These are phyloP conservation scores for Geum urbanum DNA, from an alignment of 306 rosid genomes.

Conservation along the genomic window DNA sequence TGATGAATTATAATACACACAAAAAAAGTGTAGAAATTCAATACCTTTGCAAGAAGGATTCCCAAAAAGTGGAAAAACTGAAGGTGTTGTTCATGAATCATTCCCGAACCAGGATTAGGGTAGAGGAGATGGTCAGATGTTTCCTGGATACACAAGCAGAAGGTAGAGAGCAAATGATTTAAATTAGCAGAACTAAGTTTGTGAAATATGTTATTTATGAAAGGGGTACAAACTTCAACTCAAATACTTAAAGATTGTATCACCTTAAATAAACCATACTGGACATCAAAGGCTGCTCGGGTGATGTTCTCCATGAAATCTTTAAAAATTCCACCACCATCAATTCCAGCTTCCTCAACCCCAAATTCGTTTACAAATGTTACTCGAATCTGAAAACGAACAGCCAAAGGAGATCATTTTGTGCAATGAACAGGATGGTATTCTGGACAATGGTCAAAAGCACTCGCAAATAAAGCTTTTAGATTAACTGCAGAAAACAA, in stretches of 20 bases:
- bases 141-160: slow-evolving; percentile 56
- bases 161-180: slow-evolving; percentile 21
- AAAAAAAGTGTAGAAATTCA: neutral
- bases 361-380: slow-evolving; percentile 95
- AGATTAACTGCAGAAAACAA: slow-evolving; percentile 3
- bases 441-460: slow-evolving; percentile 3
- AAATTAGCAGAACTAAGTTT: slow-evolving; percentile 8
- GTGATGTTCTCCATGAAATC: slow-evolving; percentile 99
- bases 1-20: neutral
- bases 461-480: slow-evolving; percentile 1
- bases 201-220: too few species aligned
- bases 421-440: neutral
- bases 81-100: slow-evolving; percentile 97
- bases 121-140: slow-evolving; percentile 89
- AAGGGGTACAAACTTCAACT: neutral
- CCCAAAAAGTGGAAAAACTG: slow-evolving; percentile 97
- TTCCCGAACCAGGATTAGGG: slow-evolving; percentile 99
- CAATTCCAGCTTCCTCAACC: slow-evolving; percentile 99
- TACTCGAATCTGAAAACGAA: slow-evolving; percentile 74
- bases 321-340: slow-evolving; percentile 98
- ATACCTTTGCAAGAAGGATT: slow-evolving; percentile 92
- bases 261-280: slow-evolving; percentile 96
- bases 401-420: slow-evolving; percentile 13
- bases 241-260: neutral
- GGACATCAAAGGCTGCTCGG: slow-evolving; percentile 98